Evolutionary conservation across 371 early-diverging fungal genomes (phyloP), one percentile per base, ranked within the genome.

Genomic region (Chytridium lagenaria): DNA sequence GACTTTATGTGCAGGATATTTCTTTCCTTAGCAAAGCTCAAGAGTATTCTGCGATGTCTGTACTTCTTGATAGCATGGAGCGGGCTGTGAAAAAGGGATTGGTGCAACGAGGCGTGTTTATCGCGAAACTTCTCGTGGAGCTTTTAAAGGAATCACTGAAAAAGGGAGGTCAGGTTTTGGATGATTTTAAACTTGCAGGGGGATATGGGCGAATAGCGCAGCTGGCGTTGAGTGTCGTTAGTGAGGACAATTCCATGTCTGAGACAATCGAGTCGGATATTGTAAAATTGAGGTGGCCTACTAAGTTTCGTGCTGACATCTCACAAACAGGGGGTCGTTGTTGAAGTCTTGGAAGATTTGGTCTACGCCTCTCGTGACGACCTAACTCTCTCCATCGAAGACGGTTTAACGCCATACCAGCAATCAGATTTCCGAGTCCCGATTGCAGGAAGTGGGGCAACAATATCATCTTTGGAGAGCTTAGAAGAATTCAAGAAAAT

Each of bases 311-410:
- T 7, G 44, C 19, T 44, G 7, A 44, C 19, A 19, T 44, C 19
- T 44, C 23, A n/a, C 26, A 44, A 44, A 12, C 26, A 52, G 55
- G 55, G 26, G 16, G 23, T 23, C 26, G 23, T 52, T 23, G 55
- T 52, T 12, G 55, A 52, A 52, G 26, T 52, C n/a, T n/a, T 52
- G 55, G 55, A 52, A 52, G 55, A 52, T 52, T 23, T 52, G 16
- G 26, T 52, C 26, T 52, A 52, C 26, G 55, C 55, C 26, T 52
- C 55, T 26, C 12, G 55, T 5, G 55, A 52, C 26, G 55, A 52
- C 55, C 26, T 52, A 5, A 52, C 55, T 52, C 55, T 52, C 55
- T 52, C 55, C 5, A 52, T 52, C 26, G 55, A 52, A 26, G 55
- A 52, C 26, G 26, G 55, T 26, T 23, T 52, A 5, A 52, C 55